Conservation (phyloP, 306 rosid genomes). For the Lablab purpureus region DNA sequence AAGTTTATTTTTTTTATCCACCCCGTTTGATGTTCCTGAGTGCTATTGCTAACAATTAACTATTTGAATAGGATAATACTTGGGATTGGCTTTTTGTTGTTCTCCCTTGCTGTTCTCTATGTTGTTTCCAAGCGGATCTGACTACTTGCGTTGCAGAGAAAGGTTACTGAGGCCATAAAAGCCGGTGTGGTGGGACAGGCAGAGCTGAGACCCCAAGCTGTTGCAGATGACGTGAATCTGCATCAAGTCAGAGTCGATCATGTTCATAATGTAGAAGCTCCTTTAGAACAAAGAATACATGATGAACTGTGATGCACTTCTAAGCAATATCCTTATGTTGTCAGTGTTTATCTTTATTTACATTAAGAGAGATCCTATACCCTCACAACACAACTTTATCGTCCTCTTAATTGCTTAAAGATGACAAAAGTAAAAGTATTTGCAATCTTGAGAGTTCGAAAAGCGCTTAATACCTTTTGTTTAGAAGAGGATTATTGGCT, state of each 20-base stretch:
- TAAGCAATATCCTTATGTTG: slow-evolving; percentile 1
- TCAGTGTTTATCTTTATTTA: background rate
- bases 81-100: slow-evolving; percentile 70
- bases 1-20: background rate
- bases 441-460: background rate
- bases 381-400: slow-evolving; percentile 11
- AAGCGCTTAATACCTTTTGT: background rate
- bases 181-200: slow-evolving; percentile 76
- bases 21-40: background rate
- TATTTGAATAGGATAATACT: slow-evolving; percentile 72
- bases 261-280: slow-evolving; percentile 52
- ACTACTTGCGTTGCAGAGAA: slow-evolving; percentile 68
- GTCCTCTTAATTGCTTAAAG: slow-evolving; percentile 8
- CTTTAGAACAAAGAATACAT: slow-evolving; percentile 60
- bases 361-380: slow-evolving; percentile 10
- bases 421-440: slow-evolving; percentile 8
- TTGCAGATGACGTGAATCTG: slow-evolving; percentile 58
- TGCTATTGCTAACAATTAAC: slow-evolving; percentile 31
- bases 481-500: slow-evolving; percentile 3
- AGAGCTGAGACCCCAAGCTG: slow-evolving; percentile 57
- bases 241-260: slow-evolving; percentile 53
- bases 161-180: slow-evolving; percentile 80
- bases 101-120: slow-evolving; percentile 81
- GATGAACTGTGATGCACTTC: slow-evolving; percentile 69
- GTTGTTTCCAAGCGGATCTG: slow-evolving; percentile 89